Conservation (phyloP, 176 grass and related monocot genomes). For the Saccharum officinarum region DNA sequence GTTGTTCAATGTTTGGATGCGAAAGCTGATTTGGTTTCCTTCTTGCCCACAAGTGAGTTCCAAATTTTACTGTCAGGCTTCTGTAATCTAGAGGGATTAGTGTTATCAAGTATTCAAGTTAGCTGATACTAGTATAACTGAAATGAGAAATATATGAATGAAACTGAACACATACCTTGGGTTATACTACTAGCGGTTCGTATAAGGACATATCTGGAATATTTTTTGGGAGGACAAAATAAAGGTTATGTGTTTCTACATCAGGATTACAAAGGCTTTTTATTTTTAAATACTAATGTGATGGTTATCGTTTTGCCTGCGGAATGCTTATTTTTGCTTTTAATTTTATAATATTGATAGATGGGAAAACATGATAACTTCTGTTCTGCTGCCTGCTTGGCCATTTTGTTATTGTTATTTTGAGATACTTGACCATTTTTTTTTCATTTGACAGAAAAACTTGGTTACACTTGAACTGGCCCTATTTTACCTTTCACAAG, state of each 20-base stretch:
- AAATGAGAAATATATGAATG: not conserved
- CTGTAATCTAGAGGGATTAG: not conserved
- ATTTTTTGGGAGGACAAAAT: not conserved
- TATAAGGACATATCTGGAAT: not conserved
- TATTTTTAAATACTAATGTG: not conserved
- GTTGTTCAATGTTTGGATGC: conserved; percentile 58
- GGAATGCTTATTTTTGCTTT: not conserved
- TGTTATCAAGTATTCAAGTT: not conserved
- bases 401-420: not conserved
- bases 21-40: conserved; percentile 41
- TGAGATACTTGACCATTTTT: conserved; percentile 14
- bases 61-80: not conserved
- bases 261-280: not conserved
- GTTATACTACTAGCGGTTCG: not conserved
- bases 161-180: not conserved
- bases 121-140: not conserved
- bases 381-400: conserved; percentile 13
- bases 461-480: conserved; percentile 58
- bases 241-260: not conserved
- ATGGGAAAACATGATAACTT: conserved; percentile 4
- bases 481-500: conserved; percentile 62
- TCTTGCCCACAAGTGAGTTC: conserved; percentile 40
- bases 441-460: conserved; percentile 51
- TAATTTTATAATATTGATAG: not conserved
- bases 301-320: not conserved